Evolutionary conservation across 2,329 filamentous ascomycete species (phyloP), one percentile per base, ranked within the genome.

Genomic region (Sarocladium strictum): DNA sequence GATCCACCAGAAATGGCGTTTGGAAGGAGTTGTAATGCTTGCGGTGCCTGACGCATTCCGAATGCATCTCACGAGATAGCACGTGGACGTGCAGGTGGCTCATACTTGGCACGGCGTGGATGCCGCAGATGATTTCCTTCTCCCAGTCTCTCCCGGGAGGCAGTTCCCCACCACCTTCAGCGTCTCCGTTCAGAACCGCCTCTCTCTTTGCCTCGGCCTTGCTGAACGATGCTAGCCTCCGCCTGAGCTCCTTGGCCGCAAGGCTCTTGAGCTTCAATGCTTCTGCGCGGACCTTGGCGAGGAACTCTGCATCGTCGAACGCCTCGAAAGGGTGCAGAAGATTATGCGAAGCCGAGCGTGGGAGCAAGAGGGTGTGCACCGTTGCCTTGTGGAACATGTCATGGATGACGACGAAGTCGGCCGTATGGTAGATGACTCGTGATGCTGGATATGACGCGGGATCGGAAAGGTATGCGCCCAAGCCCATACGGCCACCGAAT

Each of bases 11-110:
- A 67, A 97, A 99, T 3, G 81, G 80, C 53, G 92, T 95, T 29
- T 82, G 84, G 71, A 97, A 97, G 59, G 88, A 94, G 65, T 94
- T 90, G 72, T 97, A 97, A 71, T 97, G 94, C 67, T 91, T 93
- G 59, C 84, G 79, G 65, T 93, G 85, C 71, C 86, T 89, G 69
- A 97, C 61, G 45, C 78, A 79, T 11, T 81, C 78, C 35, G 86
- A 90, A 62, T 83, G 78, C 77, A 89, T 86, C 67, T 99, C 94
- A 17, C 83, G 76, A 37, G 88, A 90, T 55, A 97, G 72, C 27
- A 97, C 83, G 69, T 99, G 94, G 3, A 97, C 77, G 70, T 99
- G 94, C 54, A 97, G 67, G 67, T 97, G 90, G 59, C 82, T 86
- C 94, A 99, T 97, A 55, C 87, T 92, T 2, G 94, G 94, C 61